Evolutionary conservation across 495 filamentous ascomycete species (phyloP).

Genomic region (Xylaria acuta): DNA sequence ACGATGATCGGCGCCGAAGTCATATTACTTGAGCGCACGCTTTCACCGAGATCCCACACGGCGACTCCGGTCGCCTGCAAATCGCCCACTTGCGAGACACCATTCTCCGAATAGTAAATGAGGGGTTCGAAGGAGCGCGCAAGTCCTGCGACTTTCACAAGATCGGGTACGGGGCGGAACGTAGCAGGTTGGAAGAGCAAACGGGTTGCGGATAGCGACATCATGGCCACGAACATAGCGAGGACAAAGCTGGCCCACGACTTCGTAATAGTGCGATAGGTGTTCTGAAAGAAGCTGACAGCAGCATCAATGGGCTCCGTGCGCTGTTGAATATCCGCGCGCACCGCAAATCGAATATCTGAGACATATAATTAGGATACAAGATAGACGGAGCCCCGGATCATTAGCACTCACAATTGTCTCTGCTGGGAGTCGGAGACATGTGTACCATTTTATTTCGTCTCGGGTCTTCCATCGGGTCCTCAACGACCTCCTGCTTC

Average conservation of each 20-base stretch:
- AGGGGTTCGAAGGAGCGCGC: constrained; percentile 89
- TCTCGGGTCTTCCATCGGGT: constrained; percentile 22
- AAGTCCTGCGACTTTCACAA: constrained; percentile 86
- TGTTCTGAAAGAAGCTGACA: constrained; percentile 66
- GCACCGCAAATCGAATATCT: constrained; percentile 87
- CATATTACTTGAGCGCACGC: constrained; percentile 86
- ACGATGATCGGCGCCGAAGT: constrained; percentile 86
- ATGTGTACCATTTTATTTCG: constrained; percentile 39
- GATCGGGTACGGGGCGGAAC: constrained; percentile 76
- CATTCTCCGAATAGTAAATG: constrained; percentile 90
- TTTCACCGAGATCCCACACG: constrained; percentile 91
- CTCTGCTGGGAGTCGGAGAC: constrained; percentile 27
- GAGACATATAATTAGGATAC: constrained; percentile 34
- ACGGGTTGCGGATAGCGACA: constrained; percentile 66
- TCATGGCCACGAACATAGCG: constrained; percentile 59
- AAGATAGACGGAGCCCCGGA: background rate
- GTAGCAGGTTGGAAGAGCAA: constrained; percentile 70
- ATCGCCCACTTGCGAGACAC: constrained; percentile 80
- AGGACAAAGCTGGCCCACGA: constrained; percentile 70
- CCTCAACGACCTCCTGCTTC: constrained; percentile 15
- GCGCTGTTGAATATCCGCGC: constrained; percentile 85
- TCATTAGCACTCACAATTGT: constrained; percentile 46
- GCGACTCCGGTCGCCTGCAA: constrained; percentile 88
- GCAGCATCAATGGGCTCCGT: constrained; percentile 82
- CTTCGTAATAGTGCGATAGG: constrained; percentile 62